Evolutionary conservation across 345 rosid species (phyloP).

Genomic region (Lepidium aucheri): DNA sequence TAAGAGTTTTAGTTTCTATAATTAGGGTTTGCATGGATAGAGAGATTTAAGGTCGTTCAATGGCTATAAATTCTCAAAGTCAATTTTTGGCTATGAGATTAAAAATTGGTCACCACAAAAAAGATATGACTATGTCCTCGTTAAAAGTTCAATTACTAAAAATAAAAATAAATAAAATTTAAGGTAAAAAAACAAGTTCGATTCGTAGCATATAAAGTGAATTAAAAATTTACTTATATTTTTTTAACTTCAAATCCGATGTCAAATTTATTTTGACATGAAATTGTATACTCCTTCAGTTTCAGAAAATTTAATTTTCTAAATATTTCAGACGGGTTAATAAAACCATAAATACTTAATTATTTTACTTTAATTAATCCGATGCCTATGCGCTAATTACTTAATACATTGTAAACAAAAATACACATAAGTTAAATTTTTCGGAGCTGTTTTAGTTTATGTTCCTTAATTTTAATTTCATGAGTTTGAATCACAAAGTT

Average conservation of each 20-base stretch:
- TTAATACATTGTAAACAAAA: too few species aligned
- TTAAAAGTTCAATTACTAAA: conserved; percentile 16
- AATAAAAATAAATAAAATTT: not conserved
- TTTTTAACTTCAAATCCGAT: not conserved
- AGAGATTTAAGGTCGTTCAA: conserved; percentile 14
- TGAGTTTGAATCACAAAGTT: too few species aligned
- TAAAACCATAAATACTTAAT: too few species aligned
- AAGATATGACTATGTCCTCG: conserved; percentile 5
- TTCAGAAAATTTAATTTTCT: too few species aligned
- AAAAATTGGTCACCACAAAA: conserved; percentile 7
- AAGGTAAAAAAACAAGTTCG: not conserved
- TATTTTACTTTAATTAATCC: too few species aligned
- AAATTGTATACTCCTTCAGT: too few species aligned
- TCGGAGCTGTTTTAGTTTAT: too few species aligned
- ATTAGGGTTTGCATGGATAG: conserved; percentile 16
- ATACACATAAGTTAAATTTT: too few species aligned
- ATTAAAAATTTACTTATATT: not conserved
- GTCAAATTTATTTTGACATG: too few species aligned
- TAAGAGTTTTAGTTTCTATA: conserved; percentile 17
- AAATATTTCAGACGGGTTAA: too few species aligned
- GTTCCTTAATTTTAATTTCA: too few species aligned
- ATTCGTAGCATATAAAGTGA: not conserved
- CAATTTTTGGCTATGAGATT: not conserved
- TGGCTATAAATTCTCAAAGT: conserved; percentile 16
- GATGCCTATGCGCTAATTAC: too few species aligned